phyloP scores from a whole-genome alignment of 306 rosid species.

The Trifolium repens region DNA sequence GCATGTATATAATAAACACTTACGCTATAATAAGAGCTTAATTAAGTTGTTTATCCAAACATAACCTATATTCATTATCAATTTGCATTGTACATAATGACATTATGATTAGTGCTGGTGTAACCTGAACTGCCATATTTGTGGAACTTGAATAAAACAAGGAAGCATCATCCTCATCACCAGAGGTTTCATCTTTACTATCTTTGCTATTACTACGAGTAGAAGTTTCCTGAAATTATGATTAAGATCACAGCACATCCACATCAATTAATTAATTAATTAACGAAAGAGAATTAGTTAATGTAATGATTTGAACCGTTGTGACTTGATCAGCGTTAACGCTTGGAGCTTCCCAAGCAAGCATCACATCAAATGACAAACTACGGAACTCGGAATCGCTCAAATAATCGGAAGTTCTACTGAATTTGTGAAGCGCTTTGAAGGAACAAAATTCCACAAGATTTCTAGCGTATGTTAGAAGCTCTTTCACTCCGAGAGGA shows the following conservation, averaged over 20 bases:
- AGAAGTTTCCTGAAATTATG: conserved; percentile 58
- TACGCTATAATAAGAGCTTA: background rate
- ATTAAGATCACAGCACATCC: background rate
- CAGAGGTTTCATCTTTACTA: conserved; percentile 48
- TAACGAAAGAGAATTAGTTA: background rate
- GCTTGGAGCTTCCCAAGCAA: conserved; percentile 90
- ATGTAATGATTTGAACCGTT: conserved; percentile 16
- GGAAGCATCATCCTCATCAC: conserved; percentile 74
- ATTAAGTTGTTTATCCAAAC: background rate
- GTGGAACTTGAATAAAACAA: conserved; percentile 84
- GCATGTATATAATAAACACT: too few species aligned
- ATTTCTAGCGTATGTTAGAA: conserved; percentile 68
- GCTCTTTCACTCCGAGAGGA: conserved; percentile 63
- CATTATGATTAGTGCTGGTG: background rate
- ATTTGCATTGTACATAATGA: background rate
- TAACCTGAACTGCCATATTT: conserved; percentile 85
- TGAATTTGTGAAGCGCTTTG: conserved; percentile 60
- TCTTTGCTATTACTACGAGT: conserved; percentile 45
- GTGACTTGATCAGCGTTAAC: conserved; percentile 13
- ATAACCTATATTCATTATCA: background rate
- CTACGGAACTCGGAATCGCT: conserved; percentile 65
- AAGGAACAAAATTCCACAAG: conserved; percentile 79
- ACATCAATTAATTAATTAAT: conserved; percentile 2
- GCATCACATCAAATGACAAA: conserved; percentile 87
- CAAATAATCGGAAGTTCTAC: conserved; percentile 56